These are phyloP conservation scores for Pecoramyces ruminantium DNA, from an alignment of 192 early-diverging fungal species.

Conservation along the genomic window DNA sequence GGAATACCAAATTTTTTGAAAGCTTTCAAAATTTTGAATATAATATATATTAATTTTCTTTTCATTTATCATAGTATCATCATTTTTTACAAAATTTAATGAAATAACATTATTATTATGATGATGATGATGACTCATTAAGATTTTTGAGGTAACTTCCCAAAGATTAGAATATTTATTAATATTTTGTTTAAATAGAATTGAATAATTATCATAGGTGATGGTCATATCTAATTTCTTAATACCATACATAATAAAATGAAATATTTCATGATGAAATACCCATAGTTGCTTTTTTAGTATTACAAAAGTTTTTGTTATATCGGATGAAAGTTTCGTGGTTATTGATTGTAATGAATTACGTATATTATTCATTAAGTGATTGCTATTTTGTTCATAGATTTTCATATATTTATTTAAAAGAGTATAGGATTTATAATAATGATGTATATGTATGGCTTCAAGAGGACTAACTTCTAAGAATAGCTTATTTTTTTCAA, in stretches of 20 bases:
- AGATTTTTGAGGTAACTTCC: not conserved
- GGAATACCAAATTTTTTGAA: not conserved
- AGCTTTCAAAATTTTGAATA: not conserved
- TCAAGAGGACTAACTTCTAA: not conserved
- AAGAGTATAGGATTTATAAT: not conserved
- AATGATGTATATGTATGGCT: not conserved
- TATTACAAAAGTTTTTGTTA: not conserved
- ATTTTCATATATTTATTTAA: not conserved
- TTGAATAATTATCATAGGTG: not conserved
- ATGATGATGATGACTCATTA: not conserved
- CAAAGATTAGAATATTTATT: not conserved
- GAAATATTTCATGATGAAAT: not conserved
- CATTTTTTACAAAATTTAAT: too few relatives aligned
- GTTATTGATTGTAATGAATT: not conserved
- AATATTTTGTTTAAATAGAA: not conserved
- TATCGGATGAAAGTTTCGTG: not conserved
- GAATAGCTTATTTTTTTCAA: not conserved
- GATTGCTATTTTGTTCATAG: not conserved
- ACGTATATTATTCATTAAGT: not conserved
- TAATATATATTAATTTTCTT: too few relatives aligned
- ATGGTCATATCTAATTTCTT: not conserved
- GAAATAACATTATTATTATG: too few relatives aligned
- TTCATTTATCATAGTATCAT: not conserved
- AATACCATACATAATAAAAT: not conserved
- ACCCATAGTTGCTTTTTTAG: not conserved